A percentile compares a stretch with the other conserved stretches of the same genome.
These are phyloP conservation scores for Aphanocladium album DNA, from an alignment of 2,329 filamentous ascomycete species.

Conservation along the genomic window DNA sequence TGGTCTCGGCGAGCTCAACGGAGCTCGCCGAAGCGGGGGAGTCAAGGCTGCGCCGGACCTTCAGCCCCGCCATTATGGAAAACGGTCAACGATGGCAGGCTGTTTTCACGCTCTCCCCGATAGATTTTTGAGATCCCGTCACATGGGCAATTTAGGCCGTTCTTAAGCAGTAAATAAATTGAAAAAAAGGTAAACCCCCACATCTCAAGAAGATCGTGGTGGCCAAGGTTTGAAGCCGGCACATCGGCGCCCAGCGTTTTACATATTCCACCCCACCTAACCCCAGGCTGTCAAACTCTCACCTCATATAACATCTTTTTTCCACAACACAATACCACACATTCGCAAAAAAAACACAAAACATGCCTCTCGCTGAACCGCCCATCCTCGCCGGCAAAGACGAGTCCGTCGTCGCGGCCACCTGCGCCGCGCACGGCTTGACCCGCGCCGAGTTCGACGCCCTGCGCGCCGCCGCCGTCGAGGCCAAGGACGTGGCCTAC, in stretches of 20 bases:
- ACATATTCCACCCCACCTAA: not conserved
- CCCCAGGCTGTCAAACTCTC: not conserved
- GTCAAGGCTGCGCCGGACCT: not conserved
- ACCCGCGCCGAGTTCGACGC: constrained; percentile 58
- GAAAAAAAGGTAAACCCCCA: too few species aligned
- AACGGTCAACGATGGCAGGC: not conserved
- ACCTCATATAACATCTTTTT: not conserved
- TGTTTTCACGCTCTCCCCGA: too few species aligned
- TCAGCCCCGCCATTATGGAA: not conserved
- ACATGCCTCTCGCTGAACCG: constrained; percentile 13
- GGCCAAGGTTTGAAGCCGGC: too few species aligned
- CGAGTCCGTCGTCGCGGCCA: constrained; percentile 22
- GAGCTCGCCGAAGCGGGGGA: constrained; percentile 9
- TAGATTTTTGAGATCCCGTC: too few species aligned
- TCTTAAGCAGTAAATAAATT: too few species aligned
- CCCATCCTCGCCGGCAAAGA: constrained; percentile 24
- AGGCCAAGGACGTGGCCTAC: constrained; percentile 75
- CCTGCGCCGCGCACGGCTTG: constrained; percentile 40
- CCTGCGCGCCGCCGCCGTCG: constrained; percentile 58
- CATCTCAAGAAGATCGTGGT: too few species aligned
- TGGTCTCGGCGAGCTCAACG: not conserved
- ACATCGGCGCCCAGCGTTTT: too few species aligned
- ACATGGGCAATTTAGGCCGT: too few species aligned
- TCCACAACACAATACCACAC: not conserved
- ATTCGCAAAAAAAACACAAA: not conserved